A percentile compares a stretch with the other conserved stretches of the same genome.
phyloP scores from a whole-genome alignment of 1,284 basidiomycete species.

The Ganoderma meredithae region DNA sequence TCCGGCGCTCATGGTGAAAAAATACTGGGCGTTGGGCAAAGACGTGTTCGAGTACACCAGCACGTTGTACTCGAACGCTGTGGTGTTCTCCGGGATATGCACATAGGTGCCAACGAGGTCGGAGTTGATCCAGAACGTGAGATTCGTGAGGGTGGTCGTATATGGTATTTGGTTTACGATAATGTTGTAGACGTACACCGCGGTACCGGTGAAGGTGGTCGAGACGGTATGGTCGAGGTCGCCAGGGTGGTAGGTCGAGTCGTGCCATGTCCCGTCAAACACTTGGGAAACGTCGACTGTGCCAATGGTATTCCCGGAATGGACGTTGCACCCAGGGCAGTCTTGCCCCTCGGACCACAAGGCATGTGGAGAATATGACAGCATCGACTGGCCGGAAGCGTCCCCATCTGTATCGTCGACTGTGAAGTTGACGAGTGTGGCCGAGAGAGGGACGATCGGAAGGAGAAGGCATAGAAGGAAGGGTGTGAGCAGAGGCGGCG shows the following conservation, averaged over 20 bases:
- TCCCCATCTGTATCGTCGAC: slow-evolving; percentile 27
- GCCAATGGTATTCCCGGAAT: neutral
- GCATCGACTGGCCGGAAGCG: slow-evolving; percentile 1
- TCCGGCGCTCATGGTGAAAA: slow-evolving; percentile 12
- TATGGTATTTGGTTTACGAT: slow-evolving; percentile 10
- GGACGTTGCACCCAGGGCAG: slow-evolving; percentile 20
- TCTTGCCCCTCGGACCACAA: slow-evolving; percentile 19
- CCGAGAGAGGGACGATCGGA: neutral
- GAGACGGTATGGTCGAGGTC: neutral
- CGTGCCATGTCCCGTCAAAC: slow-evolving; percentile 26
- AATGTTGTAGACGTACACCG: slow-evolving; percentile 28
- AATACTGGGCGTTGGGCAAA: slow-evolving; percentile 10
- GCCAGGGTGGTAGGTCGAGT: slow-evolving; percentile 20
- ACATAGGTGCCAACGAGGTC: slow-evolving; percentile 11
- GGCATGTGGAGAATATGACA: slow-evolving; percentile 10
- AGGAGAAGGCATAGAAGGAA: neutral
- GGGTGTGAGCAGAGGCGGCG: slow-evolving; percentile 3
- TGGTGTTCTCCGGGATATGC: slow-evolving; percentile 1
- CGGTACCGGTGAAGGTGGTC: slow-evolving; percentile 15
- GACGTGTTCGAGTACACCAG: slow-evolving; percentile 39
- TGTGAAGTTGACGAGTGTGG: slow-evolving; percentile 17
- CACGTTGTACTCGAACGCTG: slow-evolving; percentile 35
- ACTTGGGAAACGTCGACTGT: slow-evolving; percentile 4
- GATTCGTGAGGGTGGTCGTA: slow-evolving; percentile 19
- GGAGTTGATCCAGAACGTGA: slow-evolving; percentile 20